These are phyloP conservation scores for Panellus pusillus DNA, from an alignment of 768 basidiomycete genomes.

Conservation along the genomic window DNA sequence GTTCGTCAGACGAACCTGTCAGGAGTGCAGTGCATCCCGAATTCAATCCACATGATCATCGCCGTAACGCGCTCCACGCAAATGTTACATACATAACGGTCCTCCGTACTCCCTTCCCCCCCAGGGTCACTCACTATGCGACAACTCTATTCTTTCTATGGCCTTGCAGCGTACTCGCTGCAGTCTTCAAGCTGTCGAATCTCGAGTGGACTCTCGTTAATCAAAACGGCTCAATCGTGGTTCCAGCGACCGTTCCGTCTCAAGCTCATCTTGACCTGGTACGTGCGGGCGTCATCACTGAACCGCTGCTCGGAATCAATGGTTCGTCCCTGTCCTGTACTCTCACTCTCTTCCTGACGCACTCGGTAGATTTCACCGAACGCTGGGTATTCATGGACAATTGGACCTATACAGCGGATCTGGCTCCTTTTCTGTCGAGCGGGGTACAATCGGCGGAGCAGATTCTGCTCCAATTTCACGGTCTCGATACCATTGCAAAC, in stretches of 20 bases:
- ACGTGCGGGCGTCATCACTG: slow-evolving; percentile 52
- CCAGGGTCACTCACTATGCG: no score
- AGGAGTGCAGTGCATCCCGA: no score
- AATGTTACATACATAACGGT: no score
- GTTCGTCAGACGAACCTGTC: no score
- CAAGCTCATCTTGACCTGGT: slow-evolving; percentile 55
- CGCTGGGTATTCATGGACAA: slow-evolving; percentile 57
- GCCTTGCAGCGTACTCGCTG: slow-evolving; percentile 14
- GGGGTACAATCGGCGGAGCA: slow-evolving; percentile 23
- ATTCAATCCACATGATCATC: no score
- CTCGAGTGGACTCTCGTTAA: slow-evolving; percentile 55
- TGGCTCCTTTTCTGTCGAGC: slow-evolving; percentile 41
- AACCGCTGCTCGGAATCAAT: slow-evolving; percentile 54
- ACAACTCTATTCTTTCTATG: neutral
- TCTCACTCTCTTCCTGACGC: neutral
- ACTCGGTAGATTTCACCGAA: slow-evolving; percentile 46
- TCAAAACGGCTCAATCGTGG: slow-evolving; percentile 51
- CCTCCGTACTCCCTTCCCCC: no score
- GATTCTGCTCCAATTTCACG: slow-evolving; percentile 52
- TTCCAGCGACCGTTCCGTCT: slow-evolving; percentile 52
- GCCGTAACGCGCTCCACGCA: no score
- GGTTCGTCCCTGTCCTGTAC: slow-evolving; percentile 31
- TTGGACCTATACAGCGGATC: slow-evolving; percentile 59
- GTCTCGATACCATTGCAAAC: slow-evolving; percentile 57
- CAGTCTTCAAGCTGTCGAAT: slow-evolving; percentile 43